These are phyloP conservation scores for Catharanthus roseus DNA, from an alignment of 257 asterid species.

Conservation along the genomic window DNA sequence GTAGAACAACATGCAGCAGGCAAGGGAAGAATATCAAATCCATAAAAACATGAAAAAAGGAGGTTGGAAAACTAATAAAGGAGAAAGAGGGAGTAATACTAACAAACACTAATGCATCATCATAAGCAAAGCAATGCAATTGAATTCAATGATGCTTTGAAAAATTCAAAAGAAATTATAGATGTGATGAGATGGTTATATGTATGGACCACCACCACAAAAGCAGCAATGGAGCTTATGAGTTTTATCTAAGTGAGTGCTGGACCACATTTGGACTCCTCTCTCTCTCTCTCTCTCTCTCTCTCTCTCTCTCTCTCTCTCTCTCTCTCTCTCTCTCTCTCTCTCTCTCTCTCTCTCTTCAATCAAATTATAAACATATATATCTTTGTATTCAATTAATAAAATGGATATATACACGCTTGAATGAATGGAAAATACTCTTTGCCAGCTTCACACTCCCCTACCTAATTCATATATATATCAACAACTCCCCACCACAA, in stretches of 20 bases:
- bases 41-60: neutral
- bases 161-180: neutral
- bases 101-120: neutral
- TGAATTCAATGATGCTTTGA: slow-evolving; percentile 5
- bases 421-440: no score
- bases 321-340: no score
- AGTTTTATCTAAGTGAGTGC: neutral
- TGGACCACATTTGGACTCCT: neutral
- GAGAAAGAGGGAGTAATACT: neutral
- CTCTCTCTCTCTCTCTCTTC: no score
- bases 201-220: slow-evolving; percentile 10
- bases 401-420: neutral
- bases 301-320: no score
- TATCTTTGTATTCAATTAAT: neutral
- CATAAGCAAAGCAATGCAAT: no score
- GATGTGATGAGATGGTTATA: neutral
- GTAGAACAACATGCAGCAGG: neutral
- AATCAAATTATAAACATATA: slow-evolving; percentile 8
- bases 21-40: neutral
- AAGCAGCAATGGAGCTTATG: neutral
- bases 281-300: no score
- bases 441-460: neutral
- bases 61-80: neutral
- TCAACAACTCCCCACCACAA: neutral
- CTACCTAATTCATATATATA: slow-evolving; percentile 8